Evolutionary conservation across 2,329 filamentous ascomycete genomes (phyloP), one percentile per base, ranked within the genome.

Genomic region (Phoma herbarum): DNA sequence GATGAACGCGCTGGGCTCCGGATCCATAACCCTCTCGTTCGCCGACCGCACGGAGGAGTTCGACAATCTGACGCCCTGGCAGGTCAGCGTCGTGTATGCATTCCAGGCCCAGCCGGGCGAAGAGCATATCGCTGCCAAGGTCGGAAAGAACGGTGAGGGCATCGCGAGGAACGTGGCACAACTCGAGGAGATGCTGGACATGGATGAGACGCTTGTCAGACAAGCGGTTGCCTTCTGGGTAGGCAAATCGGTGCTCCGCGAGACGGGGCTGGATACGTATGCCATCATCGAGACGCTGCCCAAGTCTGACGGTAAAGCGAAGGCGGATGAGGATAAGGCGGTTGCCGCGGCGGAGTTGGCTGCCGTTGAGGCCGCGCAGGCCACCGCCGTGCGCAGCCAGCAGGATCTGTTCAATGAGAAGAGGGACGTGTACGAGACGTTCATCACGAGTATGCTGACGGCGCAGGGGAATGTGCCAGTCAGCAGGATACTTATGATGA

Each of bases 381-480:
- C 80, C 22, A 81, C 81, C 23, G 84, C 81, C 5, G 84, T 79
- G 65, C 77, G 80, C 53, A 77, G 81, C 5, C 80, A 83, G 57
- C 81, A 85, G 39, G 85, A 85, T 14, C 81, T 90, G 29, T 84
- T 90, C 22, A 83, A 86, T 64, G 89, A 91, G 74, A 87, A 88
- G 69, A 87, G 86, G 75, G 82, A 84, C 42, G 85, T 97, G 37
- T 97, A 97, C 77, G 92, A 91, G 86, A 90, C 93, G 70, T 98
- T 97, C 75, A 93, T 99, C 58, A 83, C 93, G 56, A 92, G 92
- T 50, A 98, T 99, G 95, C 81, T 99, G 77, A 97, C 92, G 61
- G 97, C 97, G 76, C 90, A 92, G 68, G 90, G 90, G 18, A 87
- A 90, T 26, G 95, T 97, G 91, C 89, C 91, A 49, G 80, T 93